Evolutionary conservation across 495 filamentous ascomycete species (phyloP).

Genomic region (Tetracladium marchalianum): DNA sequence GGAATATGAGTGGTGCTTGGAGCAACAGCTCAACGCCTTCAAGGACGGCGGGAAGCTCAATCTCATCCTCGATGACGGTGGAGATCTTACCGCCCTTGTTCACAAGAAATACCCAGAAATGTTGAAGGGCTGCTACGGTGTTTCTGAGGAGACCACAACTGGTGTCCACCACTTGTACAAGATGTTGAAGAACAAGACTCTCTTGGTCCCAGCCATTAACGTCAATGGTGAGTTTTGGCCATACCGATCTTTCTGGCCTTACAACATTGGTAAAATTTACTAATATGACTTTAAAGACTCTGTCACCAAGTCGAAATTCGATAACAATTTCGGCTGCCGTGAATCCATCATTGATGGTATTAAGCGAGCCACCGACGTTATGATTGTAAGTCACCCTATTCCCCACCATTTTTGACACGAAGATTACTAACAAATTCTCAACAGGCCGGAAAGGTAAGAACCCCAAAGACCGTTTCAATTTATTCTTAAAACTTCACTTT

Average conservation of each 20-base stretch:
- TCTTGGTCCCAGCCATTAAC: slow-evolving; percentile 94
- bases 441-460: too few species aligned
- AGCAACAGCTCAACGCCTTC: slow-evolving; percentile 96
- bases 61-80: slow-evolving; percentile 97
- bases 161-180: slow-evolving; percentile 98
- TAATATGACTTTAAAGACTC: slow-evolving; percentile 1
- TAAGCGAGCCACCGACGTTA: slow-evolving; percentile 99
- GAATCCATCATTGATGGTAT: slow-evolving; percentile 98
- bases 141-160: slow-evolving; percentile 99
- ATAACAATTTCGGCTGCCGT: slow-evolving; percentile 99
- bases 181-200: slow-evolving; percentile 87
- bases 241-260: too few species aligned
- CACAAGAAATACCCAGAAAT: slow-evolving; percentile 97
- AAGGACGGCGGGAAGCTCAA: slow-evolving; percentile 94
- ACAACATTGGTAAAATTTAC: too few species aligned
- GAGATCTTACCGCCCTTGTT: slow-evolving; percentile 91
- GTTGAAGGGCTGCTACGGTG: slow-evolving; percentile 94
- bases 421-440: too few species aligned
- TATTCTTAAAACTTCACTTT: too few species aligned
- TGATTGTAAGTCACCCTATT: slow-evolving; percentile 68
- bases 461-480: too few species aligned
- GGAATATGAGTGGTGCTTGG: slow-evolving; percentile 99
- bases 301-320: slow-evolving; percentile 91
- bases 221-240: slow-evolving; percentile 64
- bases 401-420: too few species aligned